Conservation (phyloP, 306 rosid genomes). For the Begonia peltatifolia region DNA sequence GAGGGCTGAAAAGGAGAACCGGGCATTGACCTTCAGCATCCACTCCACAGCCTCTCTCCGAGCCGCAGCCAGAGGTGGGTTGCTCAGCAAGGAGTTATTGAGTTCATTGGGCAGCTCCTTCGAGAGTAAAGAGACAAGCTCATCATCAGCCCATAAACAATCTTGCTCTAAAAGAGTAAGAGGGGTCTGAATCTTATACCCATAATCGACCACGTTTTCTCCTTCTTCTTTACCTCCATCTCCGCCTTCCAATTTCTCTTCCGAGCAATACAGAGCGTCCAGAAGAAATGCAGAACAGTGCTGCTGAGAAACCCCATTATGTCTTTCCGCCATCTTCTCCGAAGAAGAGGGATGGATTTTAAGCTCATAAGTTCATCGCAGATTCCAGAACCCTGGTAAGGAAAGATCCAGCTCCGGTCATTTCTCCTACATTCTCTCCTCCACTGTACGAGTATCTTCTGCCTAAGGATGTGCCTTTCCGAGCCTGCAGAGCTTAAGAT, state of each 20-base stretch:
- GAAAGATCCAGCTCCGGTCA: conserved; percentile 9
- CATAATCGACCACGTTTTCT: conserved; percentile 9
- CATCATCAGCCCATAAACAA: conserved; percentile 59
- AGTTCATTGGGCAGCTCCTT: conserved; percentile 34
- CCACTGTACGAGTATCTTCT: too few species aligned
- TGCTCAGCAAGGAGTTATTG: conserved; percentile 1
- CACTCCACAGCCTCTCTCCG: conserved; percentile 52
- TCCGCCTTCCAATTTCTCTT: conserved; percentile 43
- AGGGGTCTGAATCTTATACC: conserved; percentile 10
- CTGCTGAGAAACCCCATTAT: background rate
- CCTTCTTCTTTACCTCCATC: background rate
- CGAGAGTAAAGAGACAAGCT: conserved; percentile 34
- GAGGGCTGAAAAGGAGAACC: conserved; percentile 57
- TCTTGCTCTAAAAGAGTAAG: conserved; percentile 32
- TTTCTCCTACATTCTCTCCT: conserved; percentile 4
- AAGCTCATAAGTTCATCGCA: conserved; percentile 18
- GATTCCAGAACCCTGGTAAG: conserved; percentile 7
- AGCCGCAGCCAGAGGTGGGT: conserved; percentile 19
- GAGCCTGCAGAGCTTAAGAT: too few species aligned
- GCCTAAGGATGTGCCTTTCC: too few species aligned
- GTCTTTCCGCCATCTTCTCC: conserved; percentile 30
- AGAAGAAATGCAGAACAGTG: conserved; percentile 12
- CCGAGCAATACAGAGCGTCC: conserved; percentile 68
- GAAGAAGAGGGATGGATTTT: conserved; percentile 22
- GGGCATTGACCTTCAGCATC: conserved; percentile 54